Evolutionary conservation across 2,329 filamentous ascomycete genomes (phyloP), one percentile per base, ranked within the genome.

Genomic region (Clathrospora elynae): DNA sequence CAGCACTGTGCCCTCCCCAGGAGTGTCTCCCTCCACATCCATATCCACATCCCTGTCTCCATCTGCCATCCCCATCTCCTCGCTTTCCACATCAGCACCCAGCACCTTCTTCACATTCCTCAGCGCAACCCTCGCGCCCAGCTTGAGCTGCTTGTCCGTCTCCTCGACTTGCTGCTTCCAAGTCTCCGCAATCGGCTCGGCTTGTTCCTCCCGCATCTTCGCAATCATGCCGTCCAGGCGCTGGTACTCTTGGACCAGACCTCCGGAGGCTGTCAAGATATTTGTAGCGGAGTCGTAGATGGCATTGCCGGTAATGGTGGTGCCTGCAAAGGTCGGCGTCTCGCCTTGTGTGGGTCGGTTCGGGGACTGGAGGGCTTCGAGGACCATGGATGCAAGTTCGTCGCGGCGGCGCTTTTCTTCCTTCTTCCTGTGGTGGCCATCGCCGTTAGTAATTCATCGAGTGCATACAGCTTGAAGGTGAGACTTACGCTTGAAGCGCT

Each of bases 21-120:
- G n/a, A n/a, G n/a, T n/a, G 29, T 37, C 38, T 6, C 32, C 35
- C 12, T 41, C 42, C 11, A 29, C 36, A 19, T 39, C 34, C 40
- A 47, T 44, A 17, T 46, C 45, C 23, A 33, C 35, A 10, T 44
- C 48, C 14, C 39, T 45, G 6, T 35, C 38, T 10, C 17, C 41
- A 19, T 42, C 25, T 6, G 8, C 18, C 11, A 18, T 16, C 7
- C 16, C 49, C 23, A 37, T 32, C 8, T 32, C 29, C 18, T 44
- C 39, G 11, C 36, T 41, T 8, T 20, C 45, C 3, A 38, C 30
- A 24, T 52, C 43, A 26, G 42, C 49, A 8, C 56, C 58, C 16
- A 71, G 32, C 11, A 66, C 51, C 32, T 57, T 67, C 49, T 54
- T 59, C 12, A 67, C 54, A 25, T 63, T 59, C 16, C 48, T 56